A percentile compares a stretch with the other conserved stretches of the same genome.
Conservation (phyloP, 768 basidiomycete species). For the Tricholoma hemisulphureum region DNA sequence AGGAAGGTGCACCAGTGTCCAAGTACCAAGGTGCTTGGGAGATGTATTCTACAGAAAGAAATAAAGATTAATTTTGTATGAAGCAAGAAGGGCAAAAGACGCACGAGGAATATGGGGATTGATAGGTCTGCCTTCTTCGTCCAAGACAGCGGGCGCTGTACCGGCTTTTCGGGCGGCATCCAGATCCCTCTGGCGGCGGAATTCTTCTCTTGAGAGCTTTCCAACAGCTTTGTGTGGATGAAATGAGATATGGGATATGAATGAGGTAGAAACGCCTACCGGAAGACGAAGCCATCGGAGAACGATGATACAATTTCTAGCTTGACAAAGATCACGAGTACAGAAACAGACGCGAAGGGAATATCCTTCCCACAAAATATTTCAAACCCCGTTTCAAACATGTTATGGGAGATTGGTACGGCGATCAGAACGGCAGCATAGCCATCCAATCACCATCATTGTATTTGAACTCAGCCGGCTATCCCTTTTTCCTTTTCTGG, state of each 20-base stretch:
- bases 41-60: constrained; percentile 76
- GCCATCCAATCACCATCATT: too few relatives aligned
- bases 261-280: constrained; percentile 24
- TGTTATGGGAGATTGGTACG: too few relatives aligned
- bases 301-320: too few relatives aligned
- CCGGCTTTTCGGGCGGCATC: constrained; percentile 98
- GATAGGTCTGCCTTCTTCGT: constrained; percentile 93
- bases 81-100: constrained; percentile 26
- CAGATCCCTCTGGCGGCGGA: constrained; percentile 91
- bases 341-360: too few relatives aligned
- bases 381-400: too few relatives aligned
- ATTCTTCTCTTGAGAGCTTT: constrained; percentile 93
- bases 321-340: too few relatives aligned
- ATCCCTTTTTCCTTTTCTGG: too few relatives aligned
- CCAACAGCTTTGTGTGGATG: constrained; percentile 49
- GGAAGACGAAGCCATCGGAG: constrained; percentile 44
- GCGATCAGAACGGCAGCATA: too few relatives aligned
- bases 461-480: too few relatives aligned
- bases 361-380: too few relatives aligned
- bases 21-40: constrained; percentile 99
- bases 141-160: constrained; percentile 93
- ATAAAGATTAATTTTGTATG: constrained; percentile 7
- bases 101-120: constrained; percentile 98
- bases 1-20: constrained; percentile 88
- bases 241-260: constrained; percentile 3